Base-by-base conservation (phyloP, 352 stramenopile species). In the Pythium rhizo-oryzae region DNA sequence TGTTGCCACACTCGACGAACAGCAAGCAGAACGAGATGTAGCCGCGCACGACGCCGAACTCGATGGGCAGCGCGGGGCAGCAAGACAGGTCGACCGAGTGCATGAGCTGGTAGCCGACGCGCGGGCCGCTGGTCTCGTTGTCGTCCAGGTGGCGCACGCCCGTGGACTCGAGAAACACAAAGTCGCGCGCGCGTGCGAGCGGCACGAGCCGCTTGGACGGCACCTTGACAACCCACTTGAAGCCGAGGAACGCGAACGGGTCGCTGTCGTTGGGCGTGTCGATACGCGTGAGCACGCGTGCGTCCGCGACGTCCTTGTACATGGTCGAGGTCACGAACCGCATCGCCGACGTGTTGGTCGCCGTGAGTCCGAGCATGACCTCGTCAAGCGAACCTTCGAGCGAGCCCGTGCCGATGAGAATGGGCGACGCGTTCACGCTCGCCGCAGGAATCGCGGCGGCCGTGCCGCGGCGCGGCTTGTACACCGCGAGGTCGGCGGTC, bases 1-100 rank as follows among this genome's bases (percentile, higher is more conserved):
- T 66, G 0, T 50, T 41, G 9, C 12, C 3, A n/a, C 35, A 63
- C 28, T 81, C 71, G 19, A 67, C 69, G 33, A 81, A 81, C 12
- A 81, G 46, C 44, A 74, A 69, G 41, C 71, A 75, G 51, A 79
- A 78, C 41, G 75, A 81, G 6, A 81, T 59, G 50, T 64, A 60
- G 33, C 65, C 75, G 8, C 75, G 75, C 15, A 81, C 71, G 56
- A 81, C 67, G 18, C 59, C 62, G n/a, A 62, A 65, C 23, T 70
- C 54, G 0, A 57, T 11, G 11, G 52, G 64, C 6, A 81, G 30
- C 1, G 69, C 57, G 0, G 62, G 65, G 28, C 62, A 73, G n/a
- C 43, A 47, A 16, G 64, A 33, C 19, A 82, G 53, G 13, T 76
- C 70, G 24, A 82, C 62, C 41, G 76, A 80, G 65, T 82, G 76